These are phyloP conservation scores for Chrysanthemum lavandulifolium DNA, from an alignment of 129 eudicot genomes.

Conservation along the genomic window DNA sequence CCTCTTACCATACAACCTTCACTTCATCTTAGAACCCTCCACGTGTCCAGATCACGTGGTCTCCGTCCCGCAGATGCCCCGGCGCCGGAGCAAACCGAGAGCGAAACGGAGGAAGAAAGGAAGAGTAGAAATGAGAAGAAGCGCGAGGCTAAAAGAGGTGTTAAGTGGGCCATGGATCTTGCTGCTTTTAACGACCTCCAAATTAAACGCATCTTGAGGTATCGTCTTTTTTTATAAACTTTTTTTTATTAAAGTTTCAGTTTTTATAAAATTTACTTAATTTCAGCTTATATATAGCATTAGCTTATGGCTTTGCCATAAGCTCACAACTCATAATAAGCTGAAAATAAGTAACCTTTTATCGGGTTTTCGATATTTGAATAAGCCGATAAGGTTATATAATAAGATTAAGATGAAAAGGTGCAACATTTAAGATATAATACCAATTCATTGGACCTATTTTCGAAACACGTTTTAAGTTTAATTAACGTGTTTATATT, in stretches of 20 bases:
- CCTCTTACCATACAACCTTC: slow-evolving; percentile 19
- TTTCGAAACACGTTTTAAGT: too few species aligned
- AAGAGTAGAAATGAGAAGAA: slow-evolving; percentile 83
- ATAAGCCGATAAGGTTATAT: too few species aligned
- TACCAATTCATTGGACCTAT: too few species aligned
- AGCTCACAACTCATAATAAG: too few species aligned
- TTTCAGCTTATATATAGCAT: too few species aligned
- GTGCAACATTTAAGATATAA: too few species aligned
- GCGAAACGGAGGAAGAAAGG: slow-evolving; percentile 34
- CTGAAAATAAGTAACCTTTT: too few species aligned
- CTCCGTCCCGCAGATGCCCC: slow-evolving; percentile 49
- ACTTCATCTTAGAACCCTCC: slow-evolving; percentile 20
- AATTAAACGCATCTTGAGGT: slow-evolving; percentile 82
- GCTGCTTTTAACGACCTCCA: slow-evolving; percentile 63
- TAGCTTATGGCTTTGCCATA: too few species aligned
- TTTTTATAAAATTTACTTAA: too few species aligned
- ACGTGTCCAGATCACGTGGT: slow-evolving; percentile 45
- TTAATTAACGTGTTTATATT: too few species aligned
- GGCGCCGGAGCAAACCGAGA: slow-evolving; percentile 30
- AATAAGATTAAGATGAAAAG: too few species aligned
- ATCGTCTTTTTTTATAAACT: neutral
- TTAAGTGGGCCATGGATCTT: slow-evolving; percentile 83
- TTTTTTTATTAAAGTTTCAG: neutral
- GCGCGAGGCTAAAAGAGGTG: slow-evolving; percentile 78
- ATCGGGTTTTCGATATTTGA: too few species aligned